These are phyloP conservation scores for Talaromyces wortmannii DNA, from an alignment of 495 filamentous ascomycete species.

Conservation along the genomic window DNA sequence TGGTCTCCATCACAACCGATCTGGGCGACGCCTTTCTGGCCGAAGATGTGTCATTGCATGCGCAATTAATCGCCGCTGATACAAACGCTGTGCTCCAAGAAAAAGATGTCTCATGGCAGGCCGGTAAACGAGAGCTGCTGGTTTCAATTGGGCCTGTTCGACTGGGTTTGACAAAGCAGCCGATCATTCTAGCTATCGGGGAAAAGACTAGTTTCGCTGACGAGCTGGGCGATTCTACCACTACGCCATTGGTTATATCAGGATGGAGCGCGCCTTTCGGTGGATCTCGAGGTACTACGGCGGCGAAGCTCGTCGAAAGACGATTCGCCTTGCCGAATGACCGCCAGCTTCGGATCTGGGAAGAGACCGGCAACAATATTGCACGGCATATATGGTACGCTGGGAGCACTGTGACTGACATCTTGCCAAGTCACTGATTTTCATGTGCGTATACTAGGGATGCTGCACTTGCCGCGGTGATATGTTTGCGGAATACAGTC, in stretches of 20 bases:
- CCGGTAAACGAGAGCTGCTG: constrained; percentile 43
- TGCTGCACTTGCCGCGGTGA: constrained; percentile 54
- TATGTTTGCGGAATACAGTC: constrained; percentile 26
- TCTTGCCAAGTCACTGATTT: constrained; percentile 9
- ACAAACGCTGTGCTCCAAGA: constrained; percentile 26
- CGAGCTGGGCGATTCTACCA: constrained; percentile 11
- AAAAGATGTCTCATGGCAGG: constrained; percentile 43
- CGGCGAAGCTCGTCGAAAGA: constrained; percentile 46
- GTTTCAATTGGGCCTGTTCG: constrained; percentile 29
- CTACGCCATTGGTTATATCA: constrained; percentile 42
- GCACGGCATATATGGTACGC: constrained; percentile 86
- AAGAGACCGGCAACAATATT: constrained; percentile 93
- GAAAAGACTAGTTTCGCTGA: constrained; percentile 9
- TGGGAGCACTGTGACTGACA: neutral
- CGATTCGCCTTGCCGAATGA: constrained; percentile 30
- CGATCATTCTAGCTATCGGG: constrained; percentile 19
- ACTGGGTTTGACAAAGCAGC: constrained; percentile 13
- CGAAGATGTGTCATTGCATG: constrained; percentile 49
- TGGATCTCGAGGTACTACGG: constrained; percentile 22
- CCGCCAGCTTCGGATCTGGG: constrained; percentile 51
- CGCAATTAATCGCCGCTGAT: constrained; percentile 32
- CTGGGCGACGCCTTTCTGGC: constrained; percentile 80
- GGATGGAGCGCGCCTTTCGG: constrained; percentile 49
- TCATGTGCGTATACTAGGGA: constrained; percentile 43
- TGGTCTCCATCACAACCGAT: constrained; percentile 85